A percentile compares a stretch with the other conserved stretches of the same genome.
These are phyloP conservation scores for Citrus reticulata DNA, from an alignment of 345 rosid genomes.

Conservation along the genomic window DNA sequence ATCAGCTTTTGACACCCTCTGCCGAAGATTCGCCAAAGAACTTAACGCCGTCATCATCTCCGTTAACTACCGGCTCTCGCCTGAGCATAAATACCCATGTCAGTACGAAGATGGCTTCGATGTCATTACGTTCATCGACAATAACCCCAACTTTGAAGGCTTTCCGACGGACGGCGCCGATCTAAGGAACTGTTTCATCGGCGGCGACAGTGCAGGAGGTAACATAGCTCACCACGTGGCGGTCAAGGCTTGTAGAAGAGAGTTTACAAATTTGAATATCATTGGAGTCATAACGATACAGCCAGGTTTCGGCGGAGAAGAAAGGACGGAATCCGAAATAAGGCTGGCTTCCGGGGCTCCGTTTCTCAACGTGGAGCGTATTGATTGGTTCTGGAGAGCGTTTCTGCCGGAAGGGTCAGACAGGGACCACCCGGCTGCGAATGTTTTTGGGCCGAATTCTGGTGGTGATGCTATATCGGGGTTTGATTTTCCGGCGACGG, in stretches of 20 bases:
- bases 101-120: slow-evolving; percentile 37
- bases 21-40: slow-evolving; percentile 21
- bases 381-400: slow-evolving; percentile 25
- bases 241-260: slow-evolving; percentile 11
- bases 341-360: not conserved
- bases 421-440: slow-evolving; percentile 13
- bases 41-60: slow-evolving; percentile 27
- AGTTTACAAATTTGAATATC: slow-evolving; percentile 10
- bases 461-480: slow-evolving; percentile 11
- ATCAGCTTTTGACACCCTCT: slow-evolving; percentile 10
- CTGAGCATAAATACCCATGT: slow-evolving; percentile 32
- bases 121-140: slow-evolving; percentile 26
- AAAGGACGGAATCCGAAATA: slow-evolving; percentile 32
- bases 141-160: not conserved
- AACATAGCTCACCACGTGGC: slow-evolving; percentile 43
- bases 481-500: slow-evolving; percentile 16
- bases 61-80: slow-evolving; percentile 34
- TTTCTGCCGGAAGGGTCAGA: slow-evolving; percentile 26
- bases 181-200: slow-evolving; percentile 13
- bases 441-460: slow-evolving; percentile 13
- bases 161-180: slow-evolving; percentile 6
- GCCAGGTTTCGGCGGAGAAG: slow-evolving; percentile 35
- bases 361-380: not conserved
- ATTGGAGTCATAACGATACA: slow-evolving; percentile 28
- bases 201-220: slow-evolving; percentile 40